Conservation (phyloP, 371 early-diverging fungal species). For the Mucor plumbeus region DNA sequence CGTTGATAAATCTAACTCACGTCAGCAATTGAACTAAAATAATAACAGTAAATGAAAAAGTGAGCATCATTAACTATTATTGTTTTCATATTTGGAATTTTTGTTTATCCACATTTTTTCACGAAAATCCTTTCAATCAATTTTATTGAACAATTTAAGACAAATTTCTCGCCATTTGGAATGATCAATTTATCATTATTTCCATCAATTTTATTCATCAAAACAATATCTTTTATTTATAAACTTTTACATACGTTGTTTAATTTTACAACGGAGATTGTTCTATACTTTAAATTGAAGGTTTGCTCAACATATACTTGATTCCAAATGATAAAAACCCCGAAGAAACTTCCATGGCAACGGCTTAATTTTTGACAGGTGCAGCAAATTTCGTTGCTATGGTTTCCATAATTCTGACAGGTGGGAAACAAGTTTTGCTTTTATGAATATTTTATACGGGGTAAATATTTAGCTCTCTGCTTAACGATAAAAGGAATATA, state of each 20-base stretch:
- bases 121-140: not conserved
- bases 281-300: not conserved
- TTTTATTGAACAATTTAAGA: no score
- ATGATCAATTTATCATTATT: no score
- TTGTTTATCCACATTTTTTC: not conserved
- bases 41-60: not conserved
- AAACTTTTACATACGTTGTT: not conserved
- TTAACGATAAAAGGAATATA: no score
- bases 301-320: not conserved
- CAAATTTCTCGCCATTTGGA: no score
- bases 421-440: not conserved
- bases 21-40: constrained; percentile 5
- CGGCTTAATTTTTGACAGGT: not conserved
- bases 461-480: no score
- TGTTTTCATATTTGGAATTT: not conserved
- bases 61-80: not conserved
- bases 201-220: no score
- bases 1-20: constrained; percentile 2
- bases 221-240: no score
- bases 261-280: not conserved
- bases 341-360: not conserved
- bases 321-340: not conserved
- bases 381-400: not conserved
- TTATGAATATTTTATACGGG: not conserved
- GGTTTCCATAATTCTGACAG: not conserved